phyloP scores from a whole-genome alignment of 306 rosid genomes.

The Cucurbita pepo region DNA sequence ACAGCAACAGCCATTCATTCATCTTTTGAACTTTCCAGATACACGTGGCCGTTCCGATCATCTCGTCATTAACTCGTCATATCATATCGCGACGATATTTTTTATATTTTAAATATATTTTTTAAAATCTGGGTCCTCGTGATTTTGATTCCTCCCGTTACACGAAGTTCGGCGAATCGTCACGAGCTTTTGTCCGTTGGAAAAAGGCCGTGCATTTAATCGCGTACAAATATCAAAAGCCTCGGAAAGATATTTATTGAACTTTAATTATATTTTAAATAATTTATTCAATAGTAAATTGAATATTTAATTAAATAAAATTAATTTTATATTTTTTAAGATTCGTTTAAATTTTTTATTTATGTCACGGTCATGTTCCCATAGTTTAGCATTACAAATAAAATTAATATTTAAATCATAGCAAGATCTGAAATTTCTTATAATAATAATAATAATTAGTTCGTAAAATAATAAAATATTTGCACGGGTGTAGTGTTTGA shows the following conservation, averaged over 20 bases:
- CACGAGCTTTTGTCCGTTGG: conserved; percentile 6
- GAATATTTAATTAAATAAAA: no score
- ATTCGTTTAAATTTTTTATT: no score
- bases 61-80: conserved; percentile 2
- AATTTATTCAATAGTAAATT: no score
- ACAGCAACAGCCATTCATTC: conserved; percentile 14
- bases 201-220: background rate
- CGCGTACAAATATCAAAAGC: background rate
- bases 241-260: background rate
- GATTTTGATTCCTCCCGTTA: background rate
- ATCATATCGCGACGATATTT: background rate
- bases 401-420: no score
- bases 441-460: no score
- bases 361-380: no score
- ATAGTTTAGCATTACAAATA: no score
- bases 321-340: no score
- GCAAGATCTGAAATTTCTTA: no score
- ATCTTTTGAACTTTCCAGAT: background rate
- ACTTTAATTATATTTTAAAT: no score
- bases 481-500: no score
- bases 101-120: background rate
- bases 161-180: background rate
- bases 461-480: no score
- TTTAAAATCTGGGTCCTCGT: background rate
- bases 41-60: background rate